Conservation (phyloP, 208 protist genomes). For the Trypanosoma theileri region DNA sequence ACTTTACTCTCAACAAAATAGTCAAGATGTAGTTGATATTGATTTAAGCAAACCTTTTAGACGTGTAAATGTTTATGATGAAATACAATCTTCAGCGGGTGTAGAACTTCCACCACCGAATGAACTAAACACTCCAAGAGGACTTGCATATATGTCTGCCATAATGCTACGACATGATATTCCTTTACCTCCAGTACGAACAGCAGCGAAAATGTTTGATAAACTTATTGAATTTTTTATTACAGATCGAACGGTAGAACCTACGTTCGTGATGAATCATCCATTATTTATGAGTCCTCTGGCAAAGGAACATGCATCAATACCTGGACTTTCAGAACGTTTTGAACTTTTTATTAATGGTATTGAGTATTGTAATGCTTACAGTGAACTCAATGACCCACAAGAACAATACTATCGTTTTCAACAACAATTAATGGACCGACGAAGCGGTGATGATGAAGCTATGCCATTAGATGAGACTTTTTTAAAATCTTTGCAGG, state of each 20-base stretch:
- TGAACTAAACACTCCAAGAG: conserved; percentile 76
- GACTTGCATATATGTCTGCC: conserved; percentile 78
- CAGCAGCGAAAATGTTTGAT: conserved; percentile 90
- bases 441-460: conserved; percentile 92
- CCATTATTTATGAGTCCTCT: conserved; percentile 93
- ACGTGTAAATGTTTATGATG: conserved; percentile 86
- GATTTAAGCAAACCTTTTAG: conserved; percentile 88
- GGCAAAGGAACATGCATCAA: conserved; percentile 80
- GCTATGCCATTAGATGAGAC: conserved; percentile 91
- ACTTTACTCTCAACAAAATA: conserved; percentile 30
- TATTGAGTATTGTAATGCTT: conserved; percentile 96
- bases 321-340: conserved; percentile 87
- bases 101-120: conserved; percentile 72
- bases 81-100: conserved; percentile 71
- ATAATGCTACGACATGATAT: conserved; percentile 88
- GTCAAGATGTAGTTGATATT: conserved; percentile 47
- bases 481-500: conserved; percentile 94
- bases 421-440: conserved; percentile 87
- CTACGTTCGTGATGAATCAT: conserved; percentile 96
- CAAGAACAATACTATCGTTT: conserved; percentile 95
- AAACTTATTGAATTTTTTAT: conserved; percentile 93
- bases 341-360: conserved; percentile 97
- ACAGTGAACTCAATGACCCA: conserved; percentile 97
- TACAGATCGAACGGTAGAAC: conserved; percentile 86
- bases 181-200: conserved; percentile 75